Evolutionary conservation across 140 eudicot genomes (phyloP), one percentile per base, ranked within the genome.

Genomic region (Flaveria floridana): DNA sequence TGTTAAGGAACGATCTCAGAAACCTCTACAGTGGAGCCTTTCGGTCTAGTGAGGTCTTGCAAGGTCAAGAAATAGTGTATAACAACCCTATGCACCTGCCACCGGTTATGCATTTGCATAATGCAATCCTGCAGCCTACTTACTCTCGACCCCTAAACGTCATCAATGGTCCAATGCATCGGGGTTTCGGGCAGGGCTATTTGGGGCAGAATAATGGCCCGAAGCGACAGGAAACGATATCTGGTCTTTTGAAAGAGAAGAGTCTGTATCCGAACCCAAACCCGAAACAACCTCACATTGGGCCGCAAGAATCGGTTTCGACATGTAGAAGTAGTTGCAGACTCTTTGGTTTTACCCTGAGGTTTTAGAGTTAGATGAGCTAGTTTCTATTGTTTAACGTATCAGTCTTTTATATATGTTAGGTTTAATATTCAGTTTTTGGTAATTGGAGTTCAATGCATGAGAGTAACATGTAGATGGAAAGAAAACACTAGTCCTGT

Each of bases 41-140:
- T 34, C 41, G 41, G 41, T 34, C 41, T 3, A 34, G 8, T 34
- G 41, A 34, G 98, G 98, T 92, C 93, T 89, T 89, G 92, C 98
- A 92, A 92, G 98, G 96, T 89, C 98, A 87, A 89, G 98, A 92
- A 92, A 86, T 82, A 19, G 7, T 62, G 21, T 50, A 16, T 80
- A 77, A 72, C 72, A 81, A 71, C 47, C 62, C 73, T 75, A n/a
- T 48, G 56, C 82, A 66, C 13, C 79, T 79, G 13, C 46, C 79
- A 64, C 82, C 76, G 13, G 87, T 80, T 42, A 51, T 80, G 50
- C 73, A 65, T 75, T 79, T 88, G 81, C 88, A 79, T 52, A 88
- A 88, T 51, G 63, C 83, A 66, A 76, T 59, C 69, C 10, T 73
- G 75, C 84, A 78, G 21, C 57, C 80, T 14, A 76, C 81, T 44